Conservation (phyloP, 805 yeast genomes). For the Starmerella stigmatis region DNA sequence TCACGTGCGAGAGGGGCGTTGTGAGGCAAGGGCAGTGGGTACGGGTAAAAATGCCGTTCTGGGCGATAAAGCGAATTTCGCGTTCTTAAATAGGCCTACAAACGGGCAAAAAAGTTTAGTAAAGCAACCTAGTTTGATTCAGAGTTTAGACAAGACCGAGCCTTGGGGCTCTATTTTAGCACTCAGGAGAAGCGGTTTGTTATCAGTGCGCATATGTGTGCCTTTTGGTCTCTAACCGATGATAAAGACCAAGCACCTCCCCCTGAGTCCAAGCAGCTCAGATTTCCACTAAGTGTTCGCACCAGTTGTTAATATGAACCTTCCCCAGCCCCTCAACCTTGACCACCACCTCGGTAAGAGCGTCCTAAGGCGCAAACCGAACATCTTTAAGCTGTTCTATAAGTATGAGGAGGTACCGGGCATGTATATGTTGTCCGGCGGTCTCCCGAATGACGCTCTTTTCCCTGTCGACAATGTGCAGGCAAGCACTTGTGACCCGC, state of each 20-base stretch:
- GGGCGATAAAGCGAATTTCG: conserved; percentile 3
- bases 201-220: conserved; percentile 7
- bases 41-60: neutral
- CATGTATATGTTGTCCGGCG: conserved; percentile 24
- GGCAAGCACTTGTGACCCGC: conserved; percentile 14
- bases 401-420: conserved; percentile 24
- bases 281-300: neutral
- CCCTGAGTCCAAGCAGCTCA: neutral
- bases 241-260: conserved; percentile 1
- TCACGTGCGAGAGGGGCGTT: neutral
- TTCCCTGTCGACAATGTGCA: conserved; percentile 22
- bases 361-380: conserved; percentile 24
- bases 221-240: neutral
- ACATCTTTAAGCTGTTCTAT: conserved; percentile 25
- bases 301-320: neutral
- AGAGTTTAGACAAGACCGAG: conserved; percentile 6
- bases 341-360: conserved; percentile 23
- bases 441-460: conserved; percentile 23
- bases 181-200: conserved; percentile 1
- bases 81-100: neutral
- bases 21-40: conserved; percentile 1
- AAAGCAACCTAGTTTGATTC: conserved; percentile 3
- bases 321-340: conserved; percentile 17
- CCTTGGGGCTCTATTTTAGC: conserved; percentile 3
- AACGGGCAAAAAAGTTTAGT: conserved; percentile 6